Base-by-base conservation (phyloP, 2,329 filamentous ascomycete species). In the Madurella mycetomatis region DNA sequence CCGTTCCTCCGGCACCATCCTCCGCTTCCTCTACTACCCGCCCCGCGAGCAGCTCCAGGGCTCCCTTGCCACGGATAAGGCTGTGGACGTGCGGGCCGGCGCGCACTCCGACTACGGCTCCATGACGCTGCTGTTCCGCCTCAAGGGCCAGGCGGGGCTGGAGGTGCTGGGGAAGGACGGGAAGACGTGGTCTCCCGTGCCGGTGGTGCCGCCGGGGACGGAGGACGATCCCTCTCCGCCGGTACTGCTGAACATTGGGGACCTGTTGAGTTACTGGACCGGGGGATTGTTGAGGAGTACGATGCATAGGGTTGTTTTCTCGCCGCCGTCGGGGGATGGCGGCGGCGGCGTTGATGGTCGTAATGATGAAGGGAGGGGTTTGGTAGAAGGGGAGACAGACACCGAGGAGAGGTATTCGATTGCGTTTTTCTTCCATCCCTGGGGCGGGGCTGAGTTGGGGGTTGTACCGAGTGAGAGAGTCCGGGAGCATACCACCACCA, bases 31-130 rank as follows among this genome's bases (percentile, higher is more conserved):
- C 1, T 83, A 84, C 71, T 92, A 90, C 70, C 88, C 87, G 0
- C 78, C 83, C 1, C 73, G 77, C 8, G 71, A 84, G 40, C 40
- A 18, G 40, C n/a, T 16, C 8, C 40, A 9, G 15, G n/a, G 9
- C 17, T 4, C 11, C 7, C 4, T 8, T 19, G 11, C 41, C 62
- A 63, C 77, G 45, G 70, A 83, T 62, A 63, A 76, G 34, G 49
- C 65, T 57, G 65, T 74, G 51, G 88, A 92, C 65, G 82, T 96
- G 57, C 86, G 92, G 30, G 92, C 92, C 7, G 94, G 92, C 54
- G 91, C 92, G 0, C 92, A 97, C 70, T 92, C 88, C 4, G 92
- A 96, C 73, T 96, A 96, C 72, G 84, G 84, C 53, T 82, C 79
- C 55, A 71, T 86, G 54, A 86, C 83, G 1, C 74, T 86, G n/a